Evolutionary conservation across 2,329 filamentous ascomycete species (phyloP).

Genomic region (Beauveria sp.): DNA sequence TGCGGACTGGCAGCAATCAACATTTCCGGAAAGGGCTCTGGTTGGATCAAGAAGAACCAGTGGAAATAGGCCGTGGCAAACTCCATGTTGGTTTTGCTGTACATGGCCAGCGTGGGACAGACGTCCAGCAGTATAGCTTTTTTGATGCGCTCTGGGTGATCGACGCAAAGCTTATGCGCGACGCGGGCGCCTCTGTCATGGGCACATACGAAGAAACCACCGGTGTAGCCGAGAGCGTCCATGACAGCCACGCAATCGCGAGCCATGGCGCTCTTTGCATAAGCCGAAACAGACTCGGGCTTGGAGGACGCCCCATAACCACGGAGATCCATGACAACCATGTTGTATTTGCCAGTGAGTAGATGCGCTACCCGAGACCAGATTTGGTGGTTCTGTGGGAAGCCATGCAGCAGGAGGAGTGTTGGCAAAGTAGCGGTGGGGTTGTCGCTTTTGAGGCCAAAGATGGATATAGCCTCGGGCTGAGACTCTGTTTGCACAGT

Average conservation of each 20-base stretch:
- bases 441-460: slow-evolving; percentile 31
- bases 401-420: slow-evolving; percentile 44
- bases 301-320: slow-evolving; percentile 46
- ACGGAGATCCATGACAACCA: slow-evolving; percentile 41
- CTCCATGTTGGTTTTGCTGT: slow-evolving; percentile 31
- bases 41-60: slow-evolving; percentile 52
- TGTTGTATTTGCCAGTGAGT: slow-evolving; percentile 31
- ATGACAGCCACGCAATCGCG: slow-evolving; percentile 39
- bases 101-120: slow-evolving; percentile 48
- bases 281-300: slow-evolving; percentile 26
- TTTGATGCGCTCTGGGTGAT: slow-evolving; percentile 31
- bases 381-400: slow-evolving; percentile 43
- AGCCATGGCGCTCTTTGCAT: slow-evolving; percentile 43
- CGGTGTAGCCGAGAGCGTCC: slow-evolving; percentile 29
- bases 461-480: slow-evolving; percentile 31
- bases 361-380: slow-evolving; percentile 40
- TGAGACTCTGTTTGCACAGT: slow-evolving; percentile 27
- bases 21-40: slow-evolving; percentile 41
- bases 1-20: slow-evolving; percentile 32
- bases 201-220: slow-evolving; percentile 40
- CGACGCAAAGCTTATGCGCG: slow-evolving; percentile 45
- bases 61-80: slow-evolving; percentile 48
- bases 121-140: slow-evolving; percentile 44
- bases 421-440: slow-evolving; percentile 23
- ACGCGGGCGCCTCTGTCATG: slow-evolving; percentile 52